These are phyloP conservation scores for Nevesoporus exiguus DNA, from an alignment of 768 basidiomycete genomes.

Conservation along the genomic window DNA sequence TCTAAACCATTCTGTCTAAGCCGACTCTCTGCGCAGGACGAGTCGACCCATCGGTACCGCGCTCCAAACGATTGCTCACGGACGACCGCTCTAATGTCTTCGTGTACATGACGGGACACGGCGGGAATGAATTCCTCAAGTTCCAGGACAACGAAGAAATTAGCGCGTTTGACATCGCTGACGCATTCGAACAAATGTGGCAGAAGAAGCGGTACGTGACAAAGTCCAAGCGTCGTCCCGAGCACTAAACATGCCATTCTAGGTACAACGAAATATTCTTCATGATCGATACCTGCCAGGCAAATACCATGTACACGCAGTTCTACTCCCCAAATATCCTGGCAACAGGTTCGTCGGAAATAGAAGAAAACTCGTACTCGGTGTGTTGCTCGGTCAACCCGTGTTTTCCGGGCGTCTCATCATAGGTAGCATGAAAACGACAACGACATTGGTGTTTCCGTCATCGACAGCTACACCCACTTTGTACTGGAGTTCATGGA, in stretches of 20 bases:
- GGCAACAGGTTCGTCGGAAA: constrained; percentile 80
- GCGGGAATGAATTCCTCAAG: constrained; percentile 97
- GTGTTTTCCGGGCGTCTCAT: neutral
- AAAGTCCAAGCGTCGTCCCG: neutral
- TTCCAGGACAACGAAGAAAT: constrained; percentile 99
- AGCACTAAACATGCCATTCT: constrained; percentile 31
- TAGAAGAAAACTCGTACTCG: constrained; percentile 92
- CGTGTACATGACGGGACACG: constrained; percentile 98
- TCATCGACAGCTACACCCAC: constrained; percentile 95
- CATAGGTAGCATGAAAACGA: constrained; percentile 80
- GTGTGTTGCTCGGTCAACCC: constrained; percentile 41
- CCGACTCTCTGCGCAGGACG: constrained; percentile 54
- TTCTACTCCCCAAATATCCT: constrained; percentile 92
- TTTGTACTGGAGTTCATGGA: constrained; percentile 90
- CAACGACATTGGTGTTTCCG: constrained; percentile 89
- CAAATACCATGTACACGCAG: constrained; percentile 91
- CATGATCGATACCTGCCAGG: constrained; percentile 99
- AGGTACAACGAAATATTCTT: constrained; percentile 92
- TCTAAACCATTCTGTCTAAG: neutral
- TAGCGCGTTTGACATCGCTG: constrained; percentile 94
- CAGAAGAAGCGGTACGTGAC: constrained; percentile 79
- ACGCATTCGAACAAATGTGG: constrained; percentile 98
- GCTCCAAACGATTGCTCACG: constrained; percentile 87
- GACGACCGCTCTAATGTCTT: constrained; percentile 93
- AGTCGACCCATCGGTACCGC: constrained; percentile 77